Base-by-base conservation (phyloP, 495 filamentous ascomycete species). In the Penicillium malachiteum region DNA sequence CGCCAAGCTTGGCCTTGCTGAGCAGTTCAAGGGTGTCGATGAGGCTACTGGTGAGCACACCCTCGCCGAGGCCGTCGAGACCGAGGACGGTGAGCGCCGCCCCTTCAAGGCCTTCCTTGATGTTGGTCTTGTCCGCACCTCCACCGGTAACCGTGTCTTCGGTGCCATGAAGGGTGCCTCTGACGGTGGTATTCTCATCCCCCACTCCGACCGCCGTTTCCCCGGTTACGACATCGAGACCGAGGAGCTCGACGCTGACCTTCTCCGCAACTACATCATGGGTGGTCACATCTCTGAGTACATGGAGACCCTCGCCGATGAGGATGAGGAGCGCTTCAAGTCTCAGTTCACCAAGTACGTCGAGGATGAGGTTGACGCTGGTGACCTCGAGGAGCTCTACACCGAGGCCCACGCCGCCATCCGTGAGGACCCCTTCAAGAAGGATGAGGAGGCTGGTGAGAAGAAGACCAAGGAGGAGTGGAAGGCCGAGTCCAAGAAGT, bases 241-340 rank as follows among this genome's bases (percentile, higher is more conserved):
- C 66, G 91, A 99, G 84, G 93, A 97, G 83, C 90, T 99, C 66
- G 94, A 99, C 64, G 86, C 92, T 64, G 94, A 99, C 73, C 88
- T 84, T 57, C 87, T 99, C 69, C 89, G 92, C 83, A 96, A 93
- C 83, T 97, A 99, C 87, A 99, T 99, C 84, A 89, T 91, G 72
- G 95, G 85, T 72, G 92, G 94, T 48, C 94, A 99, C 84, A 88
- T 99, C 60, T 90, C 92, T 58, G 94, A 99, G 85, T 99, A 97
- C 84, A 99, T 99, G 94, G 94, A 99, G 88, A 93, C 86, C 41
- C 89, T 99, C 63, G 95, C 95, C 73, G 94, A 99, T 73, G 94
- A 99, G 74, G 94, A 99, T 74, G 94, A 99, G 88, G 94, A 99
- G 84, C 92, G 94, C 74, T 99, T 90, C 87, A 93, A 92, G 84